phyloP scores from a whole-genome alignment of 768 basidiomycete species.

The Lactarius deliciosus region DNA sequence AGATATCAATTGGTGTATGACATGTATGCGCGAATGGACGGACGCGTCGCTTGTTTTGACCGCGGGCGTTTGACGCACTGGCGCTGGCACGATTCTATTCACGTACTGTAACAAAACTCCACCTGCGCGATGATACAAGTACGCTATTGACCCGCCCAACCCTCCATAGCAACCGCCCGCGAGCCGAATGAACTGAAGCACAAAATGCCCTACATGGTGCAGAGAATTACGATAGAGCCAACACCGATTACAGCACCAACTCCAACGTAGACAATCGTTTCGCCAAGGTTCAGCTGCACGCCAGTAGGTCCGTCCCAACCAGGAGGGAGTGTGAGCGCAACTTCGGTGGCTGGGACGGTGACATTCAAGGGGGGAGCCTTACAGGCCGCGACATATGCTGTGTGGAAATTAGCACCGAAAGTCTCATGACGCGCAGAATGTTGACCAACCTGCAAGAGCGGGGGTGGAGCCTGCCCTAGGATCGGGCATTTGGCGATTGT shows the following conservation, averaged over 20 bases:
- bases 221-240: constrained; percentile 51
- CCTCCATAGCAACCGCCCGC: constrained; percentile 8
- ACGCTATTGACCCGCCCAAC: neutral
- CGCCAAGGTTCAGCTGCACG: constrained; percentile 45
- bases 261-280: constrained; percentile 46
- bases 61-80: neutral
- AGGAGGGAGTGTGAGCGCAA: constrained; percentile 46
- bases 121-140: neutral
- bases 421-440: neutral
- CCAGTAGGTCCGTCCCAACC: constrained; percentile 64
- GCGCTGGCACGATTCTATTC: neutral
- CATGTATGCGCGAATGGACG: too few relatives aligned
- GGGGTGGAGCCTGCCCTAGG: constrained; percentile 57
- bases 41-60: neutral
- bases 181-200: neutral
- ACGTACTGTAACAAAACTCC: neutral
- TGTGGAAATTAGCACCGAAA: neutral
- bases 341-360: constrained; percentile 41
- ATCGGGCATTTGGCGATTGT: constrained; percentile 50
- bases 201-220: constrained; percentile 43
- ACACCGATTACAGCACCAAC: constrained; percentile 49
- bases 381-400: constrained; percentile 61
- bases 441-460: constrained; percentile 52
- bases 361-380: constrained; percentile 35
- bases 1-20: neutral